Evolutionary conservation across 176 grass and related monocot species (phyloP).

Genomic region (Bothriochloa decipiens): DNA sequence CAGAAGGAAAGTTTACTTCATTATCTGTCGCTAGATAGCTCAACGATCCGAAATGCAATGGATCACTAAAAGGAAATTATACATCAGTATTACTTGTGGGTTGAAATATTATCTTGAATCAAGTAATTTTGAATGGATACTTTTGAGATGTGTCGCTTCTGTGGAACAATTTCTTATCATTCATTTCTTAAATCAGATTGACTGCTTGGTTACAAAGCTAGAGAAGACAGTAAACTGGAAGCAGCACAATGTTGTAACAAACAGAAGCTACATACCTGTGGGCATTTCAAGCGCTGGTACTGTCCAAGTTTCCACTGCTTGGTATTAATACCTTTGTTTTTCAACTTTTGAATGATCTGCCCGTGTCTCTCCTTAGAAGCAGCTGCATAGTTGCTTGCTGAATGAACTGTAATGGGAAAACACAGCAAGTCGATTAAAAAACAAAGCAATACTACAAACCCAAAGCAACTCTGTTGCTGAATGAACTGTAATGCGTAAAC

Average conservation of each 20-base stretch:
- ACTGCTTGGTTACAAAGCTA: background rate
- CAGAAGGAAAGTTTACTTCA: constrained; percentile 38
- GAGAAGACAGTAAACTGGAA: background rate
- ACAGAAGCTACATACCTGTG: constrained; percentile 43
- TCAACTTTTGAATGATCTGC: constrained; percentile 48
- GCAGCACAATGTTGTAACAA: background rate
- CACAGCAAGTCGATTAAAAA: background rate
- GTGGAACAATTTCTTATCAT: background rate
- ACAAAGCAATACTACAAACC: too few relatives aligned
- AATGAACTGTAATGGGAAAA: background rate
- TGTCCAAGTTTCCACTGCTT: constrained; percentile 45
- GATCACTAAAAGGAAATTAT: constrained; percentile 26
- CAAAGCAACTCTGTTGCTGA: too few relatives aligned
- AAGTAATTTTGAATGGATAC: background rate
- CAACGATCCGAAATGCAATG: constrained; percentile 1
- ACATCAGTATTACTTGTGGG: background rate
- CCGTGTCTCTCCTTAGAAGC: constrained; percentile 29
- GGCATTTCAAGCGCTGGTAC: constrained; percentile 48
- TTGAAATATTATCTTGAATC: background rate
- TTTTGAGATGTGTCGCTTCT: background rate
- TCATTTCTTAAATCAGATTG: constrained; percentile 6
- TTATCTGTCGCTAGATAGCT: constrained; percentile 25
- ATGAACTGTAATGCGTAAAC: too few relatives aligned
- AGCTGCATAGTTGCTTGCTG: background rate
- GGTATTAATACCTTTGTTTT: constrained; percentile 57